A percentile compares a stretch with the other conserved stretches of the same genome.
phyloP scores from a whole-genome alignment of 441 rosid species.

The Heliophila coronopifolia region DNA sequence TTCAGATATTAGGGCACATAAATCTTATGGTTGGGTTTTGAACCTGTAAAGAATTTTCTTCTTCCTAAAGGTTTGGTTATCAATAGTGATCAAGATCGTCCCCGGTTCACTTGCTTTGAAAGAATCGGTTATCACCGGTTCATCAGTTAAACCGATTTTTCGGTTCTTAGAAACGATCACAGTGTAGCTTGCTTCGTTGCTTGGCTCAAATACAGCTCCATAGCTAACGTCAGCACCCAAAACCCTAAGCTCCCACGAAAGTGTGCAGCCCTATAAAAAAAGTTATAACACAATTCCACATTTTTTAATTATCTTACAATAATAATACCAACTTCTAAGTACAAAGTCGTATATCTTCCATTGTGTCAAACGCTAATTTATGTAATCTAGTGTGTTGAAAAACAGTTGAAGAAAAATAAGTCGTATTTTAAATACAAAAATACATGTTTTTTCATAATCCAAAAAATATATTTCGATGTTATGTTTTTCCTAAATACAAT shows the following conservation, averaged over 20 bases:
- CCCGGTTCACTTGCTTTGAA: slow-evolving; percentile 52
- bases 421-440: too few species aligned
- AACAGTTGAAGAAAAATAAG: too few species aligned
- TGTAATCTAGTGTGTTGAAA: too few species aligned
- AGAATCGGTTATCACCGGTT: slow-evolving; percentile 40
- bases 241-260: slow-evolving; percentile 56
- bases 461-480: too few species aligned
- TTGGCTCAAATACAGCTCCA: slow-evolving; percentile 56
- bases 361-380: not conserved
- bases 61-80: slow-evolving; percentile 54
- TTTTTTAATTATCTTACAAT: too few species aligned
- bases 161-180: slow-evolving; percentile 52
- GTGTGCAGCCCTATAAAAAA: slow-evolving; percentile 28
- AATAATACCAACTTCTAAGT: too few species aligned
- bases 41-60: slow-evolving; percentile 61
- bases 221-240: slow-evolving; percentile 54
- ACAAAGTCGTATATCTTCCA: not conserved
- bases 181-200: slow-evolving; percentile 46
- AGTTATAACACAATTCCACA: slow-evolving; percentile 1
- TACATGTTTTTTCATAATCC: too few species aligned
- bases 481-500: too few species aligned
- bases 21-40: slow-evolving; percentile 38
- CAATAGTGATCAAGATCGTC: slow-evolving; percentile 47
- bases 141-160: slow-evolving; percentile 39
- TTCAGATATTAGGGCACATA: not conserved